Conservation (phyloP, 495 filamentous ascomycete species). For the Talaromyces ruber region DNA sequence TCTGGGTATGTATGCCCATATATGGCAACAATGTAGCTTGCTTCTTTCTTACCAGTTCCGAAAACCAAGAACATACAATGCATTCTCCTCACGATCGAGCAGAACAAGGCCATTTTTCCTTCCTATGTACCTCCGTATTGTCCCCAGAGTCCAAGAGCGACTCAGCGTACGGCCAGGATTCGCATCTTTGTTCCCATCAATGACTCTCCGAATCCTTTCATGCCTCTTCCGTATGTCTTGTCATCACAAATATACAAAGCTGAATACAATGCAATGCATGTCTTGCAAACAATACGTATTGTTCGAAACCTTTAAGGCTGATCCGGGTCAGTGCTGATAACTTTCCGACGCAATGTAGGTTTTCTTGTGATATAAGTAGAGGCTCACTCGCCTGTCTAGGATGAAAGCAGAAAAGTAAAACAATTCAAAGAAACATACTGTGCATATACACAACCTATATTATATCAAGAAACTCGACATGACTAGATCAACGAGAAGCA, state of each 20-base stretch:
- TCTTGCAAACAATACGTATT: neutral
- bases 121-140: neutral
- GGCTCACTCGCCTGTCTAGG: neutral
- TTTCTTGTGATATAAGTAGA: neutral
- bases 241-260: neutral
- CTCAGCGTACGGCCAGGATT: neutral
- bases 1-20: neutral
- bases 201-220: neutral
- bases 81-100: neutral
- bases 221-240: neutral
- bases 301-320: neutral
- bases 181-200: neutral
- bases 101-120: neutral
- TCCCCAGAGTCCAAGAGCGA: neutral
- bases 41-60: neutral
- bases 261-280: neutral
- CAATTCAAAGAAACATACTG: neutral
- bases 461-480: neutral
- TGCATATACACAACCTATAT: neutral
- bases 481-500: neutral
- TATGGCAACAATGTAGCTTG: neutral
- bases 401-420: neutral
- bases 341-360: neutral
- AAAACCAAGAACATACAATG: neutral
- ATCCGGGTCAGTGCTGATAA: neutral